Conservation (phyloP, 805 yeast genomes). For the Millerozyma acaciae region DNA sequence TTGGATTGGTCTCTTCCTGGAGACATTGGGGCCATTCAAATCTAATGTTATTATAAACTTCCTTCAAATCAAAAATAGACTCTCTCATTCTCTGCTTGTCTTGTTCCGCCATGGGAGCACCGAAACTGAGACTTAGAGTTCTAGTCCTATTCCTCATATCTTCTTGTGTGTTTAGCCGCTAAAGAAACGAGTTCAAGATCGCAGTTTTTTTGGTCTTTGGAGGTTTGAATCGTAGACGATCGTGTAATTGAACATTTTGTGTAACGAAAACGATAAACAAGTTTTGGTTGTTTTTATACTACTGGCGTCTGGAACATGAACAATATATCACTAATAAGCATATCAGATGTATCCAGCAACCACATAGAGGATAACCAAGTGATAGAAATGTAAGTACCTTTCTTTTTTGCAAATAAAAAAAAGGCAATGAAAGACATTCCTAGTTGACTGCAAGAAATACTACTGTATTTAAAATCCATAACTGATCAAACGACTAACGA, state of each 20-base stretch:
- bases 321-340: conserved; percentile 10
- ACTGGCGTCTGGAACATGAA: conserved; percentile 6
- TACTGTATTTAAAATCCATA: too few species aligned
- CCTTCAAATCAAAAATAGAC: conserved; percentile 32
- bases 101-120: conserved; percentile 15
- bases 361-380: conserved; percentile 8
- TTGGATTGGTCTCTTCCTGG: conserved; percentile 58
- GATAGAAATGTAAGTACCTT: conserved; percentile 19
- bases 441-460: too few species aligned
- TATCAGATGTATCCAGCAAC: conserved; percentile 8
- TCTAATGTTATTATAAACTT: conserved; percentile 31
- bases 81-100: conserved; percentile 17
- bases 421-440: background rate
- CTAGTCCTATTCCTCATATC: conserved; percentile 18
- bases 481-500: too few species aligned
- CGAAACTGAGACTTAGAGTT: conserved; percentile 20
- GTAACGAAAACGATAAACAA: too few species aligned
- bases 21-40: conserved; percentile 45
- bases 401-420: too few species aligned
- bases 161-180: background rate
- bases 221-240: too few species aligned
- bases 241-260: background rate
- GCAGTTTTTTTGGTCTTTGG: too few species aligned
- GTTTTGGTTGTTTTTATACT: too few species aligned
- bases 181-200: background rate